These are phyloP conservation scores for Sapria himalayana DNA, from an alignment of 345 rosid species.

Conservation along the genomic window DNA sequence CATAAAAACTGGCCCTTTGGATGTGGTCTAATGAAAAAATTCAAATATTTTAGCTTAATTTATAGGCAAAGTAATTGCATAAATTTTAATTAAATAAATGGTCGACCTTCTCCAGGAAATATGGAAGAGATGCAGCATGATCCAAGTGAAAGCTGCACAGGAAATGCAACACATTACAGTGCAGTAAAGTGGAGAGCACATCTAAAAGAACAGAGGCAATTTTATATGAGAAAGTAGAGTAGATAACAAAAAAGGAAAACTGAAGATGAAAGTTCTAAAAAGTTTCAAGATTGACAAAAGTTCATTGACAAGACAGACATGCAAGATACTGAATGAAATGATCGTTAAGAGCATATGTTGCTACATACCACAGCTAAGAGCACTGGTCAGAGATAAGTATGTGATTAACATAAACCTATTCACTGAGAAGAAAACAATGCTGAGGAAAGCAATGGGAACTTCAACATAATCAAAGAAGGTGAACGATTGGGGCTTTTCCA, in stretches of 20 bases:
- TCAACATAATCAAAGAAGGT: too few relatives aligned
- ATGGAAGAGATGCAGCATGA: slow-evolving; percentile 94
- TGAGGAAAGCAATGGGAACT: too few relatives aligned
- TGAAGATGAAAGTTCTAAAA: neutral
- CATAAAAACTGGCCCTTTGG: slow-evolving; percentile 80
- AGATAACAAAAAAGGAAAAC: neutral
- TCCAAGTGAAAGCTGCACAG: slow-evolving; percentile 92
- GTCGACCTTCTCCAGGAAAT: slow-evolving; percentile 80
- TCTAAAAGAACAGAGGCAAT: too few relatives aligned
- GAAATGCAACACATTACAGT: neutral
- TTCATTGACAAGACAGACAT: too few relatives aligned
- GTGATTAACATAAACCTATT: too few relatives aligned
- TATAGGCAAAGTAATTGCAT: neutral
- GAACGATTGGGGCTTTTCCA: too few relatives aligned
- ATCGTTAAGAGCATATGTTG: too few relatives aligned
- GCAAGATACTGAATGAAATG: too few relatives aligned
- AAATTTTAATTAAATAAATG: slow-evolving; percentile 2
- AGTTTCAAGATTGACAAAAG: too few relatives aligned
- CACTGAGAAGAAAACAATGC: too few relatives aligned
- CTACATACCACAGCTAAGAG: too few relatives aligned
- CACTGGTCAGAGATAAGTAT: too few relatives aligned
- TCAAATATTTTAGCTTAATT: slow-evolving; percentile 4
- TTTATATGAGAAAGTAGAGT: neutral
- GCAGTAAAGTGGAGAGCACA: neutral
- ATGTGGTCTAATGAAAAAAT: slow-evolving; percentile 44